A percentile compares a stretch with the other conserved stretches of the same genome.
Evolutionary conservation across 768 basidiomycete species (phyloP).

Genomic region (Filobasidium floriforme): DNA sequence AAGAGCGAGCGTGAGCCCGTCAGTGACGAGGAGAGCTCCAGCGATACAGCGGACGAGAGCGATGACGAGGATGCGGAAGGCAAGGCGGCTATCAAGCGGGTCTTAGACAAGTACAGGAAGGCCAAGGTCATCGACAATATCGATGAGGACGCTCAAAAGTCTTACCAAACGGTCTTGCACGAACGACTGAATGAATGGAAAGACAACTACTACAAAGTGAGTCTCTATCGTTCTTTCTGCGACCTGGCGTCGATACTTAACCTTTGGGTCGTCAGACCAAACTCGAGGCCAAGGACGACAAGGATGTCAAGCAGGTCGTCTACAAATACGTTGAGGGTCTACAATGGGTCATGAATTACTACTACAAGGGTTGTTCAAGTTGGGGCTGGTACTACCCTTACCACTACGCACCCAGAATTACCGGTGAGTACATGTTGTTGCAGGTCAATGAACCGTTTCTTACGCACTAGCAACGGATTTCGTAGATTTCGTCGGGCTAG

Average conservation of each 20-base stretch:
- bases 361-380: slow-evolving; percentile 91
- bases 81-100: slow-evolving; percentile 63
- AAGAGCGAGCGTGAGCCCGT: slow-evolving; percentile 44
- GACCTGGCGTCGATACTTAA: not conserved
- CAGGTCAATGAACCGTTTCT: not conserved
- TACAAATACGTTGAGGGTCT: slow-evolving; percentile 85
- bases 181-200: slow-evolving; percentile 94
- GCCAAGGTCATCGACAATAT: slow-evolving; percentile 68
- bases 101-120: slow-evolving; percentile 78
- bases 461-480: slow-evolving; percentile 6
- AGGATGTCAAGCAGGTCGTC: slow-evolving; percentile 62
- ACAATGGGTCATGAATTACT: slow-evolving; percentile 99
- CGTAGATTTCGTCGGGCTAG: slow-evolving; percentile 57
- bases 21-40: slow-evolving; percentile 29
- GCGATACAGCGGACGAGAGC: slow-evolving; percentile 12
- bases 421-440: slow-evolving; percentile 54
- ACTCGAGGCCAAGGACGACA: slow-evolving; percentile 66
- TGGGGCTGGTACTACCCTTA: slow-evolving; percentile 99
- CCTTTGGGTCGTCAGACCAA: slow-evolving; percentile 57
- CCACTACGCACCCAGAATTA: slow-evolving; percentile 93
- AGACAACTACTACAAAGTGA: slow-evolving; percentile 63
- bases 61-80: slow-evolving; percentile 64
- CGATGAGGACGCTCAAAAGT: slow-evolving; percentile 60
- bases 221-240: slow-evolving; percentile 47
- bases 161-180: slow-evolving; percentile 62